Conservation (phyloP, 208 protist genomes). For the Lotmaria passim region DNA sequence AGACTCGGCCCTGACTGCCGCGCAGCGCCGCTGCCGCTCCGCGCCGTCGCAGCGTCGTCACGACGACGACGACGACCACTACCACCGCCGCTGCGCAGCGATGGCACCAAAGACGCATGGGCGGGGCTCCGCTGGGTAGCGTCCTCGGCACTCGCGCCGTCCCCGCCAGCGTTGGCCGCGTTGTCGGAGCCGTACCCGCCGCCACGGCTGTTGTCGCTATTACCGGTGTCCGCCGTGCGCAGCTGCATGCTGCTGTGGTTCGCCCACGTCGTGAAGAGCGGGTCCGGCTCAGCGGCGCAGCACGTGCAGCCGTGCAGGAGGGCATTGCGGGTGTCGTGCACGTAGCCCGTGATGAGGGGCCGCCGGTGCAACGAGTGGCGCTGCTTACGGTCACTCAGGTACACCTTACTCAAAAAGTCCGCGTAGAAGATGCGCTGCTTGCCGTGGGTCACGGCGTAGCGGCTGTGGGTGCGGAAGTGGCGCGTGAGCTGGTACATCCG, state of each 20-base stretch:
- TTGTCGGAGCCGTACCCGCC: neutral
- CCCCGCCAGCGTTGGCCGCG: neutral
- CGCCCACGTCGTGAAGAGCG: conserved; percentile 35
- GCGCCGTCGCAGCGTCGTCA: neutral
- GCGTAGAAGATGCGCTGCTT: conserved; percentile 39
- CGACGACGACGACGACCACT: neutral
- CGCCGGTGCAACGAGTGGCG: conserved; percentile 33
- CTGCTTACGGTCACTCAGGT: conserved; percentile 31
- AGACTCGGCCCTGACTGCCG: neutral
- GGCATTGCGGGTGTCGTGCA: conserved; percentile 36
- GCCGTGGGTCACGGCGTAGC: conserved; percentile 26
- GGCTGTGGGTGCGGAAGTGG: conserved; percentile 15
- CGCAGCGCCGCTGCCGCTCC: neutral
- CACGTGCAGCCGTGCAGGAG: conserved; percentile 30
- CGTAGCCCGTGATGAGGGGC: conserved; percentile 29
- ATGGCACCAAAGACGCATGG: conserved; percentile 8
- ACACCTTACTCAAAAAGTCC: conserved; percentile 34
- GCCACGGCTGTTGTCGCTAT: neutral
- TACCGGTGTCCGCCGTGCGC: conserved; percentile 17
- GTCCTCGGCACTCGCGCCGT: neutral
- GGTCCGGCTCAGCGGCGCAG: conserved; percentile 24
- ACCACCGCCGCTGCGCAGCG: neutral
- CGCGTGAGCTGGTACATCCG: conserved; percentile 63
- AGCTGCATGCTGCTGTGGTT: conserved; percentile 33
- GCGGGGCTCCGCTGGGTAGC: neutral